Percentiles rank a stretch among this genome's conserved stretches.
Conservation (phyloP, 306 rosid species). For the Fragaria ananassa region DNA sequence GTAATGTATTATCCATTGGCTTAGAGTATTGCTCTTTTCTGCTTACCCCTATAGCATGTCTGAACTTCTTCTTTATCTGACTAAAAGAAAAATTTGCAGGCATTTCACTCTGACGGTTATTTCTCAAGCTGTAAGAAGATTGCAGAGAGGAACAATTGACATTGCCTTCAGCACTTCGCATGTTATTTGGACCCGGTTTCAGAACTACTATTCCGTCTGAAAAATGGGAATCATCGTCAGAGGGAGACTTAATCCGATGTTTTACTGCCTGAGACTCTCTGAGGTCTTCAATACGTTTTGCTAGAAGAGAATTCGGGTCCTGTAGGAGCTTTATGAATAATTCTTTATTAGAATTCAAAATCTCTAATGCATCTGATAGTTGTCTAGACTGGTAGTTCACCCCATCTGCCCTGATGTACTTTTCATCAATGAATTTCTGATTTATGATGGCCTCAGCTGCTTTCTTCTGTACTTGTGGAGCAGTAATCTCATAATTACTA, state of each 20-base stretch:
- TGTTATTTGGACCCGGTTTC: conserved; percentile 35
- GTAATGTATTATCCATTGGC: conserved; percentile 18
- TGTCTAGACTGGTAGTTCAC: conserved; percentile 50
- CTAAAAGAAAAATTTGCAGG: conserved; percentile 35
- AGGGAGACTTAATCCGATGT: conserved; percentile 22
- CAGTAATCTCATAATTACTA: conserved; percentile 26
- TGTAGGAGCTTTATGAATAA: conserved; percentile 60
- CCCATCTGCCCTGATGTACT: conserved; percentile 37
- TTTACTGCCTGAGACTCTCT: conserved; percentile 41
- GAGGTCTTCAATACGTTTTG: conserved; percentile 50
- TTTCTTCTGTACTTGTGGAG: conserved; percentile 28
- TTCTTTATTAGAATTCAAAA: conserved; percentile 68
- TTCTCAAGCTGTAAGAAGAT: conserved; percentile 18
- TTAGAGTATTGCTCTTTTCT: conserved; percentile 40
- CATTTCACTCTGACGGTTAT: conserved; percentile 25
- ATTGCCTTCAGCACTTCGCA: conserved; percentile 25
- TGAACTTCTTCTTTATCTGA: conserved; percentile 51
- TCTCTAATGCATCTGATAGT: conserved; percentile 58
- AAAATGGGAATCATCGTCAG: conserved; percentile 22
- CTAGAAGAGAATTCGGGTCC: conserved; percentile 68
- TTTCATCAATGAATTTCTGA: conserved; percentile 41
- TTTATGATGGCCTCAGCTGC: conserved; percentile 42
- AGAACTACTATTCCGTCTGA: conserved; percentile 46
- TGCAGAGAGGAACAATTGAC: conserved; percentile 24
- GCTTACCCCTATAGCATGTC: conserved; percentile 40